These are phyloP conservation scores for Mortierella sp. DNA, from an alignment of 371 early-diverging fungal genomes.

Conservation along the genomic window DNA sequence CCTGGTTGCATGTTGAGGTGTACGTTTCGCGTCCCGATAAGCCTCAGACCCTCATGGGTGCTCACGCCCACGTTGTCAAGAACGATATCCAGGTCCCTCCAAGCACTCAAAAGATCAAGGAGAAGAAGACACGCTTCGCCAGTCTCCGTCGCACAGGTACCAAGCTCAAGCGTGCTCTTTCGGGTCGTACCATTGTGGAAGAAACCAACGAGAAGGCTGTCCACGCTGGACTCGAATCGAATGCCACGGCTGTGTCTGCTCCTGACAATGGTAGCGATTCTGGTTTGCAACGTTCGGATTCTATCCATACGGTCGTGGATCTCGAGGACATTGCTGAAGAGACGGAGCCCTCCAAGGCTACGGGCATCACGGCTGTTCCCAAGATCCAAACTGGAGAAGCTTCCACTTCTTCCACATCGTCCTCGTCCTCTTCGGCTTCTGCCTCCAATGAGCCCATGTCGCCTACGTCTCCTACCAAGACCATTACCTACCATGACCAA, in stretches of 20 bases:
- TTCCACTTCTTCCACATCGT: too few relatives aligned
- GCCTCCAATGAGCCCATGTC: slow-evolving; percentile 5
- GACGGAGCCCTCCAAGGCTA: slow-evolving; percentile 8
- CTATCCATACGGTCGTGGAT: slow-evolving; percentile 39
- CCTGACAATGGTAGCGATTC: slow-evolving; percentile 16
- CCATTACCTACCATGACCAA: slow-evolving; percentile 45
- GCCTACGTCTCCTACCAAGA: slow-evolving; percentile 18
- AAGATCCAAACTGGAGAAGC: not conserved
- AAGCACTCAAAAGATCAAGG: slow-evolving; percentile 12
- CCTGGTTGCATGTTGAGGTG: slow-evolving; percentile 43
- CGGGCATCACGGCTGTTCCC: not conserved
- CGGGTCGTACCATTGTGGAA: slow-evolving; percentile 46
- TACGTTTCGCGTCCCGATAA: slow-evolving; percentile 52
- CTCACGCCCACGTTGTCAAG: slow-evolving; percentile 51
- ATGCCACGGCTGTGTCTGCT: not conserved
- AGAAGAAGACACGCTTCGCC: slow-evolving; percentile 45
- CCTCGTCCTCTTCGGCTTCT: not conserved
- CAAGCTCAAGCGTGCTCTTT: slow-evolving; percentile 44
- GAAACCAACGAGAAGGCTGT: slow-evolving; percentile 29
- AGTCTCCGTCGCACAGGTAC: slow-evolving; percentile 34
- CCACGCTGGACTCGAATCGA: not conserved
- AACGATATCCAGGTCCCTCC: slow-evolving; percentile 49
- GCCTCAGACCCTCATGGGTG: slow-evolving; percentile 45
- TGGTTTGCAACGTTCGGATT: slow-evolving; percentile 28
- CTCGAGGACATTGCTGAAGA: slow-evolving; percentile 45